phyloP scores from a whole-genome alignment of 1,139 yeast genomes.

The Lodderomyces theae region DNA sequence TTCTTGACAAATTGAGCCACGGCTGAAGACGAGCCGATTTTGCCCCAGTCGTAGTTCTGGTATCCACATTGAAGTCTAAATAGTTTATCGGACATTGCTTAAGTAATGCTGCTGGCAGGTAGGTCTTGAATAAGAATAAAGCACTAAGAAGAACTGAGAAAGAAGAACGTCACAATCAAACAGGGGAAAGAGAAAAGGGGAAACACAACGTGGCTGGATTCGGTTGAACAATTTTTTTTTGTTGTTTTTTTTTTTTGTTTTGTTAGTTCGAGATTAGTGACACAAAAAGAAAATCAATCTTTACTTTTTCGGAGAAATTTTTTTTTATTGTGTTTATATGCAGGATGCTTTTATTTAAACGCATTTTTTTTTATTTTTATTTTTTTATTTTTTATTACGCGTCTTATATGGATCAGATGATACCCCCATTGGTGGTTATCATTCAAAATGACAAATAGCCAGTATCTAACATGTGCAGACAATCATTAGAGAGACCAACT shows the following conservation, averaged over 20 bases:
- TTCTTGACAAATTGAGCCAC: constrained; percentile 83
- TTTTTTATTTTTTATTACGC: too few relatives aligned
- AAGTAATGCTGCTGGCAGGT: neutral
- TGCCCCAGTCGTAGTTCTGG: constrained; percentile 85
- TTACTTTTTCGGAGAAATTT: constrained; percentile 15
- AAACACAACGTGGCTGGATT: too few relatives aligned
- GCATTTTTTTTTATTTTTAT: too few relatives aligned
- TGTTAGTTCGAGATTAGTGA: neutral
- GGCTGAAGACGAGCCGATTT: constrained; percentile 76
- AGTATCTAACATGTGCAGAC: too few relatives aligned
- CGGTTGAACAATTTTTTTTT: too few relatives aligned
- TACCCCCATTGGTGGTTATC: too few relatives aligned
- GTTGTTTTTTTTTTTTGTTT: neutral
- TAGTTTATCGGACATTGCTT: constrained; percentile 17
- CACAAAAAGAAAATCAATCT: constrained; percentile 1
- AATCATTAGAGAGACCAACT: too few relatives aligned
- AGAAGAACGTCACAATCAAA: neutral
- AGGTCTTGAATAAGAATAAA: neutral
- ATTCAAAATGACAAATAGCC: too few relatives aligned
- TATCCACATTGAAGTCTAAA: constrained; percentile 55
- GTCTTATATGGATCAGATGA: too few relatives aligned
- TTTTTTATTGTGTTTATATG: constrained; percentile 26
- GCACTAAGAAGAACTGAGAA: neutral
- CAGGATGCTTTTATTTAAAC: neutral
- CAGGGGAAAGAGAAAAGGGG: too few relatives aligned